Percentiles rank a stretch among this genome's conserved stretches.
phyloP scores from a whole-genome alignment of 768 basidiomycete species.

The Rhizopogon sp. region DNA sequence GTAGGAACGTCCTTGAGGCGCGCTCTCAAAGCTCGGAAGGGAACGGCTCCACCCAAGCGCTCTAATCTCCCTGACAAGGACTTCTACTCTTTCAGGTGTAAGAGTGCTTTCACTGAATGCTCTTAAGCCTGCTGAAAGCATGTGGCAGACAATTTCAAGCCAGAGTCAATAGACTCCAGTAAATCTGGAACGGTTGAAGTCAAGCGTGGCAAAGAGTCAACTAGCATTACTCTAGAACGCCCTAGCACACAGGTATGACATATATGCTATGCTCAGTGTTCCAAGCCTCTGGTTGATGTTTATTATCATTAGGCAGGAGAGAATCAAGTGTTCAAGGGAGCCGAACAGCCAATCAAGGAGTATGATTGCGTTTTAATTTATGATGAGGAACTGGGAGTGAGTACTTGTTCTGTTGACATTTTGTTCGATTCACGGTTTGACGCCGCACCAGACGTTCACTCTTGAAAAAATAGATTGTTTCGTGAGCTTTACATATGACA shows the following conservation, averaged over 20 bases:
- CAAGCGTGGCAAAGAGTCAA: slow-evolving; percentile 46
- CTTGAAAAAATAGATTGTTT: slow-evolving; percentile 73
- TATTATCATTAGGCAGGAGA: slow-evolving; percentile 39
- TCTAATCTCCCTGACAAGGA: slow-evolving; percentile 54
- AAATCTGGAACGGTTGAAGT: slow-evolving; percentile 65
- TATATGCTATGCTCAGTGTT: not conserved
- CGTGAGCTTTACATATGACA: slow-evolving; percentile 49
- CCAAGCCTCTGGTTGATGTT: not conserved
- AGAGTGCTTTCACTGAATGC: slow-evolving; percentile 20
- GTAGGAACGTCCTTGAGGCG: slow-evolving; percentile 61
- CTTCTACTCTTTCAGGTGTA: slow-evolving; percentile 77
- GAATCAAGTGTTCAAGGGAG: slow-evolving; percentile 51
- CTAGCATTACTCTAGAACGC: slow-evolving; percentile 57
- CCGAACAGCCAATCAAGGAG: slow-evolving; percentile 57
- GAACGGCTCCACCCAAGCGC: slow-evolving; percentile 37
- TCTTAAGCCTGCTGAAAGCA: not conserved
- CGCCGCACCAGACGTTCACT: slow-evolving; percentile 51
- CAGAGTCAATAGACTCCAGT: slow-evolving; percentile 60
- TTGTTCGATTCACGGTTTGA: slow-evolving; percentile 8
- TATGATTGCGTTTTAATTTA: slow-evolving; percentile 77
- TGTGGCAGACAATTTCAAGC: slow-evolving; percentile 67
- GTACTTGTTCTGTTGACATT: slow-evolving; percentile 15
- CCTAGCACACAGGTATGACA: slow-evolving; percentile 56
- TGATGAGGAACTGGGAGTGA: slow-evolving; percentile 68
- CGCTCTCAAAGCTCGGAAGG: slow-evolving; percentile 66